These are phyloP conservation scores for Nosema muscidifuracis DNA, from an alignment of 371 early-diverging fungal genomes.

Conservation along the genomic window DNA sequence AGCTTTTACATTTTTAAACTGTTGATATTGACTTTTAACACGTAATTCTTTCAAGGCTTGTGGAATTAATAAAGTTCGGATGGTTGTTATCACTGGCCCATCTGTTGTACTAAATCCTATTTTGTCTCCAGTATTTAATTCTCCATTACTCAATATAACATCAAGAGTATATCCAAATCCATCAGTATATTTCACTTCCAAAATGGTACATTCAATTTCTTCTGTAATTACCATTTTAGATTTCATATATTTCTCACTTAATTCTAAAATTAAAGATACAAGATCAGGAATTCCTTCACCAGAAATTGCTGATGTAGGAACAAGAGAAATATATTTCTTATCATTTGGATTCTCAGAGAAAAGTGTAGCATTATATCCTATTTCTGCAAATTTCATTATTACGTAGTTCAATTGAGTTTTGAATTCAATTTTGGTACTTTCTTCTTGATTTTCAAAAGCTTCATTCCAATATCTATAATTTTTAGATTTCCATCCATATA, in stretches of 20 bases:
- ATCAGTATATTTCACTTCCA: slow-evolving; percentile 99
- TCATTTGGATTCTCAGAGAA: slow-evolving; percentile 91
- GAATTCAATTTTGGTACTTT: slow-evolving; percentile 75
- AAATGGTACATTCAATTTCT: slow-evolving; percentile 90
- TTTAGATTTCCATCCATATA: slow-evolving; percentile 81
- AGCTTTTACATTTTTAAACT: slow-evolving; percentile 91
- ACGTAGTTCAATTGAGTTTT: slow-evolving; percentile 73
- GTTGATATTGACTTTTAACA: slow-evolving; percentile 72
- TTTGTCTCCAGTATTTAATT: slow-evolving; percentile 86
- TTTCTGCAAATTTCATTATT: slow-evolving; percentile 82
- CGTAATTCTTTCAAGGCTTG: slow-evolving; percentile 95
- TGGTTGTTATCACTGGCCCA: slow-evolving; percentile 86
- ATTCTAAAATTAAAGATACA: slow-evolving; percentile 77
- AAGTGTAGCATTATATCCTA: slow-evolving; percentile 85
- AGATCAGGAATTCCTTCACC: slow-evolving; percentile 99
- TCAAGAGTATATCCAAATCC: slow-evolving; percentile 97
- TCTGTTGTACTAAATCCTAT: slow-evolving; percentile 90
- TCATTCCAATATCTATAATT: slow-evolving; percentile 65
- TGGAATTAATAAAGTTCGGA: slow-evolving; percentile 88
- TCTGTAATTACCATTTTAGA: slow-evolving; percentile 85
- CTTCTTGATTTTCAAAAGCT: slow-evolving; percentile 71
- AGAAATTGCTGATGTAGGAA: slow-evolving; percentile 95
- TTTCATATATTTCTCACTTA: slow-evolving; percentile 88
- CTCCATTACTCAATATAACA: slow-evolving; percentile 93
- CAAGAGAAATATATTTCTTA: slow-evolving; percentile 84